These are phyloP conservation scores for Azolla pinnata DNA, from an alignment of 75 land plant species.

Conservation along the genomic window DNA sequence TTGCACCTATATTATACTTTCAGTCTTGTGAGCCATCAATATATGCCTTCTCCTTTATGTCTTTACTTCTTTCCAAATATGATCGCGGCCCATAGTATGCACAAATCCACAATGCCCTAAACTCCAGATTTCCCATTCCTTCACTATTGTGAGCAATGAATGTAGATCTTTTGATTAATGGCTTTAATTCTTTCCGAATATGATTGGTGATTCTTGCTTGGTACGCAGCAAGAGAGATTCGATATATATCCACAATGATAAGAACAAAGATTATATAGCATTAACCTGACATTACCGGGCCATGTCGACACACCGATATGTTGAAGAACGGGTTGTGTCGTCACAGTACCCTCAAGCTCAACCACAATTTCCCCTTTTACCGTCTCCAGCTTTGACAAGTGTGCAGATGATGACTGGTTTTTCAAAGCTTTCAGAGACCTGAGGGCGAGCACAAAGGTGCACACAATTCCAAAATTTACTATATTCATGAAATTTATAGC, in stretches of 20 bases:
- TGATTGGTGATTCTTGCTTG: slow-evolving; percentile 13
- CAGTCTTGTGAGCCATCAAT: no score
- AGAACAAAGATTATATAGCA: neutral
- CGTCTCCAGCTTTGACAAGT: slow-evolving; percentile 43
- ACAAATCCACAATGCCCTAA: no score
- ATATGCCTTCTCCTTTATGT: no score
- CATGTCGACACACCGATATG: slow-evolving; percentile 84
- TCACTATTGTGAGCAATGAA: no score
- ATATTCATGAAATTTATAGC: neutral
- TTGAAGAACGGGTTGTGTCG: slow-evolving; percentile 92
- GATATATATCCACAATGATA: neutral
- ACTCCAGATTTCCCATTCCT: no score
- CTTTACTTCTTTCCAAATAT: no score
- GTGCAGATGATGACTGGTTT: slow-evolving; percentile 62
- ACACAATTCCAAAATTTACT: neutral
- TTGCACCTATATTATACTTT: no score
- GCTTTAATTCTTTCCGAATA: no score
- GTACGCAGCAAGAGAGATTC: neutral
- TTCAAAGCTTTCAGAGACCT: slow-evolving; percentile 80
- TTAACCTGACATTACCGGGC: slow-evolving; percentile 49
- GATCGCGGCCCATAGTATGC: no score
- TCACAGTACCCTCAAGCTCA: slow-evolving; percentile 91
- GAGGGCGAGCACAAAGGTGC: neutral
- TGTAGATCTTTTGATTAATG: no score
- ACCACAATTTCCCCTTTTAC: slow-evolving; percentile 61